Evolutionary conservation across 2,329 filamentous ascomycete species (phyloP), one percentile per base, ranked within the genome.

Genomic region (Ustulina deusta): DNA sequence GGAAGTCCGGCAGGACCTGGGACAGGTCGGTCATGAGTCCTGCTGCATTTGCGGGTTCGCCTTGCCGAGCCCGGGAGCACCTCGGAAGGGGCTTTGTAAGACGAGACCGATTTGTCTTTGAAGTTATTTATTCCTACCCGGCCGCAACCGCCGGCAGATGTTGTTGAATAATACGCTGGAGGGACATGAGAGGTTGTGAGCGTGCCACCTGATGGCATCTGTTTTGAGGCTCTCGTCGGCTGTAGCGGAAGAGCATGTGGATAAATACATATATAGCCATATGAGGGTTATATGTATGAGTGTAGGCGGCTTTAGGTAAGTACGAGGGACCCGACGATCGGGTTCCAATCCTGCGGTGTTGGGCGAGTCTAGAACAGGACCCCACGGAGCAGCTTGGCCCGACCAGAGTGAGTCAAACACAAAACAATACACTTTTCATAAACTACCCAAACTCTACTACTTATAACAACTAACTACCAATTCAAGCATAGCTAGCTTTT

Each of bases 1-100:
- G 87, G 78, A 97, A 97, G 81, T 89, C 86, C 75, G 95, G 94
- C 72, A 97, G 87, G 78, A 97, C 89, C 78, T 89, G 87, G 77
- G 91, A 87, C 77, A 98, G 89, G 87, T 98, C 95, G 75, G 90
- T 93, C 93, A 97, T 97, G 82, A 79, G 79, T 75, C 57, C 69
- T 69, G 65, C 70, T 57, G 66, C 73, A 75, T 74, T 59, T 68
- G 71, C 9, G 13, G 51, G 27, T 56, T 32, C 17, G 52, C 57
- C 38, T 63, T 61, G 57, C 56, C 63, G 55, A 62, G 61, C 48
- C 62, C 60, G 56, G 55, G 48, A 65, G 42, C 27, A 61, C 61
- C 57, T 64, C 40, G 42, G 32, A 40, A 62, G 51, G 54, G 52
- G 42, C 25, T 5, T 38, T 22, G 7, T 29, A 40, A 54, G 60